Conservation (phyloP, 176 grass and related monocot genomes). For the Eragrostis curvula region DNA sequence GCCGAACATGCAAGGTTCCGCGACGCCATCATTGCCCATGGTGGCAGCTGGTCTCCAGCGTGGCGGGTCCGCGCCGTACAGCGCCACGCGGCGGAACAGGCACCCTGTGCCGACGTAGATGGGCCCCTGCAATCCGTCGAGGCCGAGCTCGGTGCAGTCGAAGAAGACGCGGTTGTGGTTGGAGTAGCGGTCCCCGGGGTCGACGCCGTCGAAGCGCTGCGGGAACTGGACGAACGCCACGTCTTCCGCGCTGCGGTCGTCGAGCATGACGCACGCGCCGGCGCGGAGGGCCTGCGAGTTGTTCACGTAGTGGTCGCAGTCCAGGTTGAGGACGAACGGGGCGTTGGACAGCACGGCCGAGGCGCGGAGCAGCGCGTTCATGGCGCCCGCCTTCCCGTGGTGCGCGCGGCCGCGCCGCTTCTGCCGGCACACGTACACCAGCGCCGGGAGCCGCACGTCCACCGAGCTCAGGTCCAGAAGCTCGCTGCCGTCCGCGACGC, state of each 20-base stretch:
- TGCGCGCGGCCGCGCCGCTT: conserved; percentile 5
- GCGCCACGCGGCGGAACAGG: conserved; percentile 36
- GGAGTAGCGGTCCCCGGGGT: conserved; percentile 65
- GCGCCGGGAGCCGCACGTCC: background rate
- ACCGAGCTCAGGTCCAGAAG: conserved; percentile 29
- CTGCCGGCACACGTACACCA: conserved; percentile 34
- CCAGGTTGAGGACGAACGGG: conserved; percentile 42
- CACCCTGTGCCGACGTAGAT: conserved; percentile 41
- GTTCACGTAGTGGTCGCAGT: conserved; percentile 51
- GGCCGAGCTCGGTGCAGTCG: conserved; percentile 73
- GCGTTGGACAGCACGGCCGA: conserved; percentile 41
- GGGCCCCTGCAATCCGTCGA: conserved; percentile 71
- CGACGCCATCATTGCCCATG: background rate
- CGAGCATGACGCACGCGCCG: conserved; percentile 24
- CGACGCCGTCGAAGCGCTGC: conserved; percentile 76
- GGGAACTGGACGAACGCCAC: conserved; percentile 74
- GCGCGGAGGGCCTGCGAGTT: conserved; percentile 28
- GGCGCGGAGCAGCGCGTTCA: conserved; percentile 41
- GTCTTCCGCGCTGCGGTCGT: conserved; percentile 10
- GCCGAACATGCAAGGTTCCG: background rate
- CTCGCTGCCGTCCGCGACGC: background rate
- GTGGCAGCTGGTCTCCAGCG: background rate
- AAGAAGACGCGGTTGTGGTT: conserved; percentile 88
- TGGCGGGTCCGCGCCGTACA: conserved; percentile 19
- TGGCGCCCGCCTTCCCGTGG: conserved; percentile 35